Evolutionary conservation across 306 rosid genomes (phyloP).

Genomic region (Acacia melanoxylon): DNA sequence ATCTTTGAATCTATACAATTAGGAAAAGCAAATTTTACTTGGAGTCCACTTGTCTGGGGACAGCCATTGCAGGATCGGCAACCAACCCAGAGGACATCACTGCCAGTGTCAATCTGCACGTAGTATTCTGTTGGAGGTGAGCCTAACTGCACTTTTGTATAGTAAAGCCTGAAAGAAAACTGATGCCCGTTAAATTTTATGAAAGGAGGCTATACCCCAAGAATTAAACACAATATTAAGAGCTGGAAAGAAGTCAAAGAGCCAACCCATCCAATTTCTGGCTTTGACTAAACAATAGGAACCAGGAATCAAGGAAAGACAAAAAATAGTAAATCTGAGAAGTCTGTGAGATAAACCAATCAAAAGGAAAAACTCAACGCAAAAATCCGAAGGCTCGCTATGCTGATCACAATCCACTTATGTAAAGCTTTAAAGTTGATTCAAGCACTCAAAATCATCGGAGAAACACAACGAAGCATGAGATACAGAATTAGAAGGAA

Average conservation of each 20-base stretch:
- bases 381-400: background rate
- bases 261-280: slow-evolving; percentile 7
- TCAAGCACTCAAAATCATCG: slow-evolving; percentile 1
- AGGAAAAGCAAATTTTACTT: slow-evolving; percentile 46
- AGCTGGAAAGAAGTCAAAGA: slow-evolving; percentile 5
- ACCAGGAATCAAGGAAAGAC: background rate
- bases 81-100: slow-evolving; percentile 95
- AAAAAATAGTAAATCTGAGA: background rate
- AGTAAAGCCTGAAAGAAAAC: slow-evolving; percentile 69
- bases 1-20: slow-evolving; percentile 9
- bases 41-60: slow-evolving; percentile 84
- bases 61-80: slow-evolving; percentile 91
- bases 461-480: background rate
- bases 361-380: background rate
- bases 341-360: slow-evolving; percentile 1
- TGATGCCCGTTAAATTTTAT: background rate
- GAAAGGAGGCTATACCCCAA: background rate
- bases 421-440: slow-evolving; percentile 17
- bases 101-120: slow-evolving; percentile 98
- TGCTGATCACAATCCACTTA: slow-evolving; percentile 28
- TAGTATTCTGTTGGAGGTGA: slow-evolving; percentile 83
- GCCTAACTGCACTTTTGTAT: slow-evolving; percentile 78
- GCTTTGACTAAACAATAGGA: background rate
- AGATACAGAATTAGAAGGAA: background rate
- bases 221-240: background rate